Percentiles rank a stretch among this genome's conserved stretches.
phyloP scores from a whole-genome alignment of 495 filamentous ascomycete genomes.

The Penicillium tannophilum region DNA sequence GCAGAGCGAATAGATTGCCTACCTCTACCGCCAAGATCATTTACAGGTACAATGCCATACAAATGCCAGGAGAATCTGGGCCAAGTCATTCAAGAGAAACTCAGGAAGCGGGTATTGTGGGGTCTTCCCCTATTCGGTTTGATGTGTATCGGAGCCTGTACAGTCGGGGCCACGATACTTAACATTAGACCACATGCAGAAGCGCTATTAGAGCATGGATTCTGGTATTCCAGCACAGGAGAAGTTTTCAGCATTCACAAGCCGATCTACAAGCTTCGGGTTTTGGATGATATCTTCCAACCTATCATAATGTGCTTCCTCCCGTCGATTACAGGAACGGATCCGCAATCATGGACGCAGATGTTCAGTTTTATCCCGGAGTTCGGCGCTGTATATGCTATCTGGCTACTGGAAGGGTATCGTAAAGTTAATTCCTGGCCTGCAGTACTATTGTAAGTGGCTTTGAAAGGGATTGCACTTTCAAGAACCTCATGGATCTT shows the following conservation, averaged over 20 bases:
- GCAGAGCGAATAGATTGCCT: background rate
- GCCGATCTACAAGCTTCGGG: background rate
- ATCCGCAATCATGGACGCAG: slow-evolving; percentile 14
- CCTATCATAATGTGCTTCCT: slow-evolving; percentile 21
- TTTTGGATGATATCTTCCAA: slow-evolving; percentile 14
- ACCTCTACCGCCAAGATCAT: background rate
- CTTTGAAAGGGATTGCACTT: too few relatives aligned
- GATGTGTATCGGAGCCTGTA: background rate
- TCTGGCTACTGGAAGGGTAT: slow-evolving; percentile 28
- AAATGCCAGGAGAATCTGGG: background rate
- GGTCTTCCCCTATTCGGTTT: background rate
- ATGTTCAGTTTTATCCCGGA: slow-evolving; percentile 25
- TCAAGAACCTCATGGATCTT: too few relatives aligned
- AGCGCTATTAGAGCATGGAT: background rate
- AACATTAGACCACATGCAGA: background rate
- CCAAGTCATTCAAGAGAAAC: background rate
- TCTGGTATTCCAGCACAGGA: background rate
- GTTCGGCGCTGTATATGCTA: slow-evolving; percentile 14
- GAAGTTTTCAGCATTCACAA: background rate
- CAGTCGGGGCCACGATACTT: background rate
- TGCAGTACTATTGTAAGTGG: slow-evolving; percentile 2
- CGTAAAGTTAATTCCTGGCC: slow-evolving; percentile 9
- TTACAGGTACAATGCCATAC: background rate
- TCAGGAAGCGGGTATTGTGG: slow-evolving; percentile 4
- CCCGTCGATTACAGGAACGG: slow-evolving; percentile 17